Base-by-base conservation (phyloP, 495 filamentous ascomycete genomes). In the Aspergillus homomorphus region DNA sequence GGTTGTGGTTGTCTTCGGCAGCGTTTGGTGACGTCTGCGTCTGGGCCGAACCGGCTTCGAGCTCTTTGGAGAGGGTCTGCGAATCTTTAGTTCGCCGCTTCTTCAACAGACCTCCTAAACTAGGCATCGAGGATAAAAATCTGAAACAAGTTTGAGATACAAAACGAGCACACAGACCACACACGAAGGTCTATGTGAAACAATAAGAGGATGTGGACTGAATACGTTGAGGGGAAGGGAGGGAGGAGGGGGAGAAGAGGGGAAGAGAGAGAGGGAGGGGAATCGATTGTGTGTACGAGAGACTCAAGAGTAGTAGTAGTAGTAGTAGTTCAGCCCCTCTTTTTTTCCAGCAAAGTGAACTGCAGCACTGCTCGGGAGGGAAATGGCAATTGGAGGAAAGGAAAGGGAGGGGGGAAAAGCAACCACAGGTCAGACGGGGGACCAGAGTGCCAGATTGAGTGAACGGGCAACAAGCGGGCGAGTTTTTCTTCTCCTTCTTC, bases 71-170 rank as follows among this genome's bases (percentile, higher is more conserved):
- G 69, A 79, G 75, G 69, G 72, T 72, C 64, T 77, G 74, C 67
- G 76, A 79, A 72, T 91, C 88, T 86, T 91, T 96, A 77, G 93
- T 95, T 83, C 90, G 86, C 82, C 95, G 92, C 86, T 96, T 97
- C 83, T 97, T 98, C 68, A 98, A 84, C 68, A 96, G 88, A 62
- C 90, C 89, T 73, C 77, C 77, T 71, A 79, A 66, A 58, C 68
- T 78, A 71, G 74, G 77, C 75, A 78, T 78, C 63, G 72, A 73
- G 69, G 61, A 63, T 30, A 54, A 19, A 51, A 24, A 21, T 30
- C 41, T 26, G 44, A 45, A 42, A 42, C 45, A 21, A 33, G 42
- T 24, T 51, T 18, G 18, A 28, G 10, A 30, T 30, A 12, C 20
- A n/a, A 18, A 28, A 30, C 4, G 12, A 30, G 19, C 51, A 58